phyloP scores from a whole-genome alignment of 2,329 filamentous ascomycete genomes.

The Beauveria varroae region DNA sequence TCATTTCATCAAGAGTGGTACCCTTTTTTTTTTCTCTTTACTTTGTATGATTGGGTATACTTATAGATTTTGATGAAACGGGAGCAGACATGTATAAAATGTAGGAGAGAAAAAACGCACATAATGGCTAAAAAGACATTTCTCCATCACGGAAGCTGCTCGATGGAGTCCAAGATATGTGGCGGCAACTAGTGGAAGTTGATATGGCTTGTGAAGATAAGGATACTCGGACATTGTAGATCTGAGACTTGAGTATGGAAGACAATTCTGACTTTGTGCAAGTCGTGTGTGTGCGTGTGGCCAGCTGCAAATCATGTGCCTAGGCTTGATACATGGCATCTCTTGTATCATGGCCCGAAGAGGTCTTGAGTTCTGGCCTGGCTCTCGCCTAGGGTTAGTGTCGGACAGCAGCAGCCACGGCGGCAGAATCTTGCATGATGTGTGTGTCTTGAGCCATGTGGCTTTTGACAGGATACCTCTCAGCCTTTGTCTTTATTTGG shows the following conservation, averaged over 20 bases:
- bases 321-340: neutral
- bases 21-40: neutral
- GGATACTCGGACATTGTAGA: neutral
- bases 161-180: too few relatives aligned
- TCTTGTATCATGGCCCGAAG: neutral
- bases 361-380: neutral
- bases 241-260: neutral
- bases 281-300: neutral
- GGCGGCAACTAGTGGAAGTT: too few relatives aligned
- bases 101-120: neutral
- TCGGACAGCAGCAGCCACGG: neutral
- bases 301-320: neutral
- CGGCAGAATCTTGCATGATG: neutral
- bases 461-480: neutral
- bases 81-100: conserved; percentile 2
- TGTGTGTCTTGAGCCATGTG: neutral
- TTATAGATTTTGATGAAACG: conserved; percentile 7
- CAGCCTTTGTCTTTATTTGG: neutral
- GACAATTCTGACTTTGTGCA: neutral
- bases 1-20: neutral
- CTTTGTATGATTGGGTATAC: conserved; percentile 5
- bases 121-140: neutral
- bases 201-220: neutral
- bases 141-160: neutral
- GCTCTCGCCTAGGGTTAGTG: neutral